Conservation (phyloP, 208 protist species). For the Vickermania spadyakhi region DNA sequence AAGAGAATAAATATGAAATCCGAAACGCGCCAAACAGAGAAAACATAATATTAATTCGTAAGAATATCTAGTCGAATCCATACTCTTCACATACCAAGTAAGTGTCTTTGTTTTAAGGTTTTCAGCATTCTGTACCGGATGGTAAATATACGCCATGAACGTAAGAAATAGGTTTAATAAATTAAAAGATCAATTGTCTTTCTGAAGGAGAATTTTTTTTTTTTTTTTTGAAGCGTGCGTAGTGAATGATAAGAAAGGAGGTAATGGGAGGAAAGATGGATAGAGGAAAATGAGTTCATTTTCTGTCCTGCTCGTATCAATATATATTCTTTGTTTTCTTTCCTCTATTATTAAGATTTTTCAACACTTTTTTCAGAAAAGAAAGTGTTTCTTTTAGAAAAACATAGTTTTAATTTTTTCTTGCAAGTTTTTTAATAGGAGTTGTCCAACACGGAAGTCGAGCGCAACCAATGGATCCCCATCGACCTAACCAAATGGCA, state of each 20-base stretch:
- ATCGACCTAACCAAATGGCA: not conserved
- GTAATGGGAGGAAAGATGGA: conserved; percentile 1
- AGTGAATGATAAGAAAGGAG: not conserved
- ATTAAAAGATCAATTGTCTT: too few relatives aligned
- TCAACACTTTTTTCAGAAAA: not conserved
- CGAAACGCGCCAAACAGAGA: too few relatives aligned
- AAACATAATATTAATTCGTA: too few relatives aligned
- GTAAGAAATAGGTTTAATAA: too few relatives aligned
- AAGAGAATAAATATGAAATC: too few relatives aligned
- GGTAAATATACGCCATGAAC: too few relatives aligned
- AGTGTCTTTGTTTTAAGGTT: too few relatives aligned
- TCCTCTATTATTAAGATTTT: not conserved
- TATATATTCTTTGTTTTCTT: not conserved
- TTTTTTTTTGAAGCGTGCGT: not conserved
- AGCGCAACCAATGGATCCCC: not conserved
- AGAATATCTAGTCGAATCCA: too few relatives aligned
- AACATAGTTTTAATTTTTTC: not conserved
- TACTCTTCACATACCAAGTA: too few relatives aligned
- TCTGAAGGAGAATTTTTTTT: not conserved
- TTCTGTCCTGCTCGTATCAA: not conserved
- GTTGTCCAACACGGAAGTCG: not conserved
- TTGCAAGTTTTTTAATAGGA: not conserved
- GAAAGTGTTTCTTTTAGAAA: not conserved
- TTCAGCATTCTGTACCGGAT: too few relatives aligned
- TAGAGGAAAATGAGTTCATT: not conserved